Evolutionary conservation across 2,329 filamentous ascomycete species (phyloP), one percentile per base, ranked within the genome.

Genomic region (Colletotrichum musae): DNA sequence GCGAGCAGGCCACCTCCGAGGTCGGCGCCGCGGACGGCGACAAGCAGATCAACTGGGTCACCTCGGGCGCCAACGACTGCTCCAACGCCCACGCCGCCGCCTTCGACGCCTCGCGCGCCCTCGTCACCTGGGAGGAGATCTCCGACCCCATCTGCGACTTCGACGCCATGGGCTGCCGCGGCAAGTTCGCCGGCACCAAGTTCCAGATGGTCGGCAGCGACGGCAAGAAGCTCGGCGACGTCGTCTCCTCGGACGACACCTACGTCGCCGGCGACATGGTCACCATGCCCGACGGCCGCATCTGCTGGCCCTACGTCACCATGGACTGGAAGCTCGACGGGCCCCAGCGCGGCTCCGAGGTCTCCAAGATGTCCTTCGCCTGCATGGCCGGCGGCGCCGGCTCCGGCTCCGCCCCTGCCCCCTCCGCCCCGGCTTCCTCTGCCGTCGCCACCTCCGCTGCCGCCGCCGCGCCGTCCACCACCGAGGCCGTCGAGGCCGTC

Each of bases 191-290:
- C 3, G 89, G 89, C 10, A 86, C 88, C 7, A 86, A 84, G 76
- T 91, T 88, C 82, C 88, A 91, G 79, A 80, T 87, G 60, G 85
- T 91, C 28, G 81, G 84, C 73, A 82, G 77, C 61, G 76, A 80
- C 13, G 89, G 88, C 2, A 78, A 81, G 60, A 87, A 84, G 74
- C 79, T 89, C 43, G 88, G 88, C 21, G 78, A 82, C 16, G 77
- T 86, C 1, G 73, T 89, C 67, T 81, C 80, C 62, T 84, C 82
- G n/a, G 82, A 76, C 13, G 82, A 89, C 74, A 84, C 85, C n/a
- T 88, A 83, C 73, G 87, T 91, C 53, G 86, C 88, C 7, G 89
- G 89, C 47, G 89, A 91, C 73, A 89, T 91, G 83, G 87, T 88
- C 12, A 89, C 86, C 39, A 85, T 89, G 81, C 73, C 78, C n/a